phyloP scores from a whole-genome alignment of 768 basidiomycete species.

The Lentinus tigrinus region DNA sequence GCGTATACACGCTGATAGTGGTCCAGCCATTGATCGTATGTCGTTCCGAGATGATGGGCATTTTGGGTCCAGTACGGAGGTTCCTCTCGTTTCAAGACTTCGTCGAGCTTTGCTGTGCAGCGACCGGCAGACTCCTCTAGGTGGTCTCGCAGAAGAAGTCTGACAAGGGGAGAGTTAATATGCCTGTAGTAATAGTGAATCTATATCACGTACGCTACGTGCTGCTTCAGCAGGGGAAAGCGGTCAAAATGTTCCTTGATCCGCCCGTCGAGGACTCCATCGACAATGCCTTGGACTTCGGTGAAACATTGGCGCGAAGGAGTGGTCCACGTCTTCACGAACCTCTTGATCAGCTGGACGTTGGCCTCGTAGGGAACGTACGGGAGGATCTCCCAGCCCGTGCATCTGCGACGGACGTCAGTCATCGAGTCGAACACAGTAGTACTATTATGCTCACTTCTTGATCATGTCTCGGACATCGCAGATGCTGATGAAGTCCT shows the following conservation, averaged over 20 bases:
- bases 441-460: slow-evolving; percentile 32
- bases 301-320: slow-evolving; percentile 37
- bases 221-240: slow-evolving; percentile 34
- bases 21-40: slow-evolving; percentile 19
- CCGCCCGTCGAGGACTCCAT: slow-evolving; percentile 26
- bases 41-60: slow-evolving; percentile 18
- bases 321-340: slow-evolving; percentile 35
- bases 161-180: neutral
- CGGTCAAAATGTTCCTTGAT: slow-evolving; percentile 39
- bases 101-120: neutral
- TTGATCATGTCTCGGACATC: slow-evolving; percentile 36
- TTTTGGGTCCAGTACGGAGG: slow-evolving; percentile 39
- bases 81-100: slow-evolving; percentile 27
- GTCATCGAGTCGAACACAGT: neutral
- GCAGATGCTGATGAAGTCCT: slow-evolving; percentile 26
- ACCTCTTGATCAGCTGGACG: slow-evolving; percentile 33
- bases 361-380: slow-evolving; percentile 43
- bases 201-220: slow-evolving; percentile 38
- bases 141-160: neutral
- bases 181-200: no score
- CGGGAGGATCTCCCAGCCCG: slow-evolving; percentile 43
- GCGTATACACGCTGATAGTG: slow-evolving; percentile 34
- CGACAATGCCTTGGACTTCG: slow-evolving; percentile 31
- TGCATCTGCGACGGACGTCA: slow-evolving; percentile 27
- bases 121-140: neutral